Evolutionary conservation across 805 yeast genomes (phyloP), one percentile per base, ranked within the genome.

Genomic region (Danielozyma ontarioensis): DNA sequence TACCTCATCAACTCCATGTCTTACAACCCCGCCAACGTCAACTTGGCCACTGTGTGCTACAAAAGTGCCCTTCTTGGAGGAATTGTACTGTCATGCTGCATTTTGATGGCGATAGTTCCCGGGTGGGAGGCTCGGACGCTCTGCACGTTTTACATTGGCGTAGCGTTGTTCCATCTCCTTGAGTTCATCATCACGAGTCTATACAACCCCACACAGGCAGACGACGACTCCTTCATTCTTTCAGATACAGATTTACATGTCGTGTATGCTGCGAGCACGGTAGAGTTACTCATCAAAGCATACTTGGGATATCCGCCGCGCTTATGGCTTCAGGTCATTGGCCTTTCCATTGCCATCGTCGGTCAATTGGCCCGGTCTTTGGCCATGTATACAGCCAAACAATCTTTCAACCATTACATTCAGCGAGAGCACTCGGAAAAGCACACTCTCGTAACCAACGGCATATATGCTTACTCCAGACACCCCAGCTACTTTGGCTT

Each of bases 401-500:
- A 73, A 33, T 85, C 94, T 3, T 93, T 93, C 60, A 82, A 86
- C 32, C 99, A 93, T 57, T 59, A 78, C 27, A 74, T 93, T 2
- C 86, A 80, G 29, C 55, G 71, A 3, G 53, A 59, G 13, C 78
- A 71, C 33, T 32, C 46, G 5, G 55, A 63, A 21, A 72, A 72
- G 34, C 98, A 93, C 53, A 58, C 44, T 7, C 64, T 93, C 27
- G 80, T 93, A 10, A 85, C 86, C 0, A 44, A 57, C 8, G 97
- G 97, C 0, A 62, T 90, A 3, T 93, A 90, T 55, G 37, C 66
- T 1, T 42, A 58, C 17, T 59, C 75, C 12, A 69, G 98, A 40
- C 98, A 93, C 55, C 98, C 98, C 5, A 80, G 94, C 30, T 93
- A 93, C 57, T 72, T 78, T 26, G 98, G 97, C 0, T 93, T 83